A percentile compares a stretch with the other conserved stretches of the same genome.
Conservation (phyloP, 352 stramenopile species). For the Pelagophyceae sp. region DNA sequence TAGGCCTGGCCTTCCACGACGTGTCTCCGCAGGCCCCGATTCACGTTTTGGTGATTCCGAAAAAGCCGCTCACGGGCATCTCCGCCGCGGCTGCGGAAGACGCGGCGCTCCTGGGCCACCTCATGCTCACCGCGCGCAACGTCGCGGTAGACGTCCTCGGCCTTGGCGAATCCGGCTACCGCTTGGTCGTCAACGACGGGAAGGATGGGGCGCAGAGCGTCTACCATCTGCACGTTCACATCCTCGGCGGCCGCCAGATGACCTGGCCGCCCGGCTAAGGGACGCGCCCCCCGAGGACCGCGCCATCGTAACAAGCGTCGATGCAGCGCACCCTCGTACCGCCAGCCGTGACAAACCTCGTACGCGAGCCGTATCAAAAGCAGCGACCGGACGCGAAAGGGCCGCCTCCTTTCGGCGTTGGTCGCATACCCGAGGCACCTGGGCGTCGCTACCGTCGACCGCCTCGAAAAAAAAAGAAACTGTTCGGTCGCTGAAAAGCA, state of each 20-base stretch:
- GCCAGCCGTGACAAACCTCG: too few relatives aligned
- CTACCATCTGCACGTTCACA: conserved; percentile 57
- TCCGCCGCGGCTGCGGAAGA: conserved; percentile 59
- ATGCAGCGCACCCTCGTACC: too few relatives aligned
- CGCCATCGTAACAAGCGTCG: too few relatives aligned
- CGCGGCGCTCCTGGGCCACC: conserved; percentile 71
- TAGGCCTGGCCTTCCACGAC: conserved; percentile 93
- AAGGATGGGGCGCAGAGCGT: conserved; percentile 50
- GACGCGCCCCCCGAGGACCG: too few relatives aligned
- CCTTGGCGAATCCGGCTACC: conserved; percentile 58
- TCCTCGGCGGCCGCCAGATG: conserved; percentile 53
- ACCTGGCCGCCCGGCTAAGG: conserved; percentile 49
- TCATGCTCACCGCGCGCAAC: conserved; percentile 81
- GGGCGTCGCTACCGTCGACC: too few relatives aligned
- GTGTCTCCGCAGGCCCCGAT: conserved; percentile 86
- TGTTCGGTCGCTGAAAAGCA: too few relatives aligned
- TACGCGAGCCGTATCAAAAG: too few relatives aligned
- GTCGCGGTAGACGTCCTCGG: conserved; percentile 70
- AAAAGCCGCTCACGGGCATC: conserved; percentile 78
- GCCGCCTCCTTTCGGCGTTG: too few relatives aligned
- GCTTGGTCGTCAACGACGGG: conserved; percentile 68
- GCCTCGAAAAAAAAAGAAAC: too few relatives aligned
- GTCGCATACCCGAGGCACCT: too few relatives aligned
- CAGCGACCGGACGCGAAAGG: too few relatives aligned
- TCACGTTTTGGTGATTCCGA: conserved; percentile 95